phyloP scores from a whole-genome alignment of 2,329 filamentous ascomycete genomes.

The Hymenoscyphus fructigenus region DNA sequence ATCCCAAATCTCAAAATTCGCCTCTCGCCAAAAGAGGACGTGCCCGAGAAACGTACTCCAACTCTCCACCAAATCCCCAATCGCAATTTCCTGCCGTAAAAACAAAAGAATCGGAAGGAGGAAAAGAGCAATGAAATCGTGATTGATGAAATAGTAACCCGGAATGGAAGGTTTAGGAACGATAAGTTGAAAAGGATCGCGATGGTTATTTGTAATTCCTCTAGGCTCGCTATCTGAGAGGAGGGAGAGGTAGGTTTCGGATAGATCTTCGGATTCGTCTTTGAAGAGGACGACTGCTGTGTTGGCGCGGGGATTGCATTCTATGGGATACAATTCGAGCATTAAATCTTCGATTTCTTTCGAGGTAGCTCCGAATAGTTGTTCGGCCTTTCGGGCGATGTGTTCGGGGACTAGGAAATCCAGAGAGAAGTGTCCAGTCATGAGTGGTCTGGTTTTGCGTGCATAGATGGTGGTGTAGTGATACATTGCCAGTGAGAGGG shows the following conservation, averaged over 20 bases:
- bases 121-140: slow-evolving; percentile 58
- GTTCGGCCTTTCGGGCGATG: neutral
- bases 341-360: slow-evolving; percentile 26
- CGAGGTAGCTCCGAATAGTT: neutral
- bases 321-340: slow-evolving; percentile 61
- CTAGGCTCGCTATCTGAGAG: slow-evolving; percentile 36
- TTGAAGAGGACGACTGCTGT: slow-evolving; percentile 65
- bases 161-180: slow-evolving; percentile 31
- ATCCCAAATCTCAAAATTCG: slow-evolving; percentile 53
- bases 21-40: slow-evolving; percentile 53
- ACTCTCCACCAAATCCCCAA: slow-evolving; percentile 25
- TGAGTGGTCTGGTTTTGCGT: slow-evolving; percentile 43
- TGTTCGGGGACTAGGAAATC: slow-evolving; percentile 54
- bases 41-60: slow-evolving; percentile 39
- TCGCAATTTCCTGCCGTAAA: slow-evolving; percentile 28
- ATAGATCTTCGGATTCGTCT: slow-evolving; percentile 42
- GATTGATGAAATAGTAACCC: slow-evolving; percentile 64
- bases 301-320: slow-evolving; percentile 69
- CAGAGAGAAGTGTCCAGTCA: slow-evolving; percentile 72
- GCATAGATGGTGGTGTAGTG: slow-evolving; percentile 62
- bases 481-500: slow-evolving; percentile 59
- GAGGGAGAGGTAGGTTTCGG: slow-evolving; percentile 51
- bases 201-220: slow-evolving; percentile 15
- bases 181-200: slow-evolving; percentile 18
- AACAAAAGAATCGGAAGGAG: slow-evolving; percentile 46